These are phyloP conservation scores for Magnolia changhungtana DNA, from an alignment of 164 flowering plant species.

Conservation along the genomic window DNA sequence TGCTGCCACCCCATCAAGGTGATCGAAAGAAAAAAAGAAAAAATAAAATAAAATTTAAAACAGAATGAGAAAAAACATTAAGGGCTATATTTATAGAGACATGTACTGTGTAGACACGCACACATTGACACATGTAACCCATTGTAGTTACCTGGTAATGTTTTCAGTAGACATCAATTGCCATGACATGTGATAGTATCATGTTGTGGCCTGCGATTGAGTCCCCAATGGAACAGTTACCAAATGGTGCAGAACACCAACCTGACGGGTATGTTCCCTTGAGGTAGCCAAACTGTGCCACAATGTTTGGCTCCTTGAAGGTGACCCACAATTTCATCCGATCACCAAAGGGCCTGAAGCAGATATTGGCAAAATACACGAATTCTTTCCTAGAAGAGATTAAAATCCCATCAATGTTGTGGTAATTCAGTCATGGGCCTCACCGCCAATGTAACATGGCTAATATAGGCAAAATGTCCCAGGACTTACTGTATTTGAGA, in stretches of 20 bases:
- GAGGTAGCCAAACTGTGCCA: slow-evolving; percentile 1
- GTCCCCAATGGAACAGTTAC: slow-evolving; percentile 6
- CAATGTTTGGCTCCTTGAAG: slow-evolving; percentile 6
- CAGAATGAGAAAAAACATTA: too few relatives aligned
- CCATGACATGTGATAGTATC: slow-evolving; percentile 7
- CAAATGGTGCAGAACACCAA: slow-evolving; percentile 4
- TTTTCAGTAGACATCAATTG: slow-evolving; percentile 1
- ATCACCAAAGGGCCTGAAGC: slow-evolving; percentile 5
- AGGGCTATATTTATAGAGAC: too few relatives aligned
- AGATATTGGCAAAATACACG: neutral
- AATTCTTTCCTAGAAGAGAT: neutral
- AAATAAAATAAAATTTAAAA: too few relatives aligned
- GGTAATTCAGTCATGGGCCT: too few relatives aligned
- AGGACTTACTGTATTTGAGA: too few relatives aligned
- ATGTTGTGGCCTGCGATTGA: slow-evolving; percentile 2
- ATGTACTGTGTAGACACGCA: too few relatives aligned
- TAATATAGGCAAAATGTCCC: too few relatives aligned
- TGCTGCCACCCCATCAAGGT: too few relatives aligned
- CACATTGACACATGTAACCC: too few relatives aligned
- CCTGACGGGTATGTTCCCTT: slow-evolving; percentile 4
- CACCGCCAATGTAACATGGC: too few relatives aligned
- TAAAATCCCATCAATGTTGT: too few relatives aligned
- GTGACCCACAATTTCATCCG: slow-evolving; percentile 8
- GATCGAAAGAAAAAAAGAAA: too few relatives aligned
- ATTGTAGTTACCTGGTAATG: neutral